Base-by-base conservation (phyloP, 495 filamentous ascomycete genomes). In the Lindgomyces ingoldianus region DNA sequence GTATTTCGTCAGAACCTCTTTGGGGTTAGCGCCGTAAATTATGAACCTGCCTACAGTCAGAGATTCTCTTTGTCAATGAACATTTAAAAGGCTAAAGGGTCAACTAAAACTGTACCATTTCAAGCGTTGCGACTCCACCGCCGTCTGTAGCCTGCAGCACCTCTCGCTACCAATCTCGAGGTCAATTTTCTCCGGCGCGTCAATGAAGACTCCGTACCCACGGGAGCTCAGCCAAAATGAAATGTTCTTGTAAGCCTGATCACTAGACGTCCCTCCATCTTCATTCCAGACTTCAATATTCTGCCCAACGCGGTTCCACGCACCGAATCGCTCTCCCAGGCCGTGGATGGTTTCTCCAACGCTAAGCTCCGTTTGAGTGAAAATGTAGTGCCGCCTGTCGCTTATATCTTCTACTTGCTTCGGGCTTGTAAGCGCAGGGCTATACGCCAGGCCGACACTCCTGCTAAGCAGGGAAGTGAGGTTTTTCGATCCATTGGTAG, bases 241-340 rank as follows among this genome's bases (percentile, higher is more conserved):
- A 6, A 90, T 79, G 67, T 90, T 90, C 75, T 90, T 90, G 71
- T 91, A 91, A 0, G 86, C 86, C 61, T 89, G 80, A 52, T 90
- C 87, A 18, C 81, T 85, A 0, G 82, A 86, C 18, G 88, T 90
- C 9, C 87, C 87, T 1, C 88, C 87, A 65, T 91, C 87, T 30
- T 84, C 83, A 59, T 90, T 89, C 85, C 87, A 89, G 19, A 90
- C 80, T 54, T 81, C 80, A 1, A 91, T 78, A 3, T 77, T 79
- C 72, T 90, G 86, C 9, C 87, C 87, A 30, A 89, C 85, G 71
- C 88, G 89, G 64, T 85, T 85, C 57, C 89, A 86, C 1, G 84
- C 81, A 0, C 87, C 87, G 62, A 91, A 91, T 16, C 87, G 79
- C 70, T 90, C 86, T 1, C 87, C 88, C 0, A 90, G 81, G 0